These are phyloP conservation scores for Alternaria sp. DNA, from an alignment of 2,329 filamentous ascomycete genomes.

Conservation along the genomic window DNA sequence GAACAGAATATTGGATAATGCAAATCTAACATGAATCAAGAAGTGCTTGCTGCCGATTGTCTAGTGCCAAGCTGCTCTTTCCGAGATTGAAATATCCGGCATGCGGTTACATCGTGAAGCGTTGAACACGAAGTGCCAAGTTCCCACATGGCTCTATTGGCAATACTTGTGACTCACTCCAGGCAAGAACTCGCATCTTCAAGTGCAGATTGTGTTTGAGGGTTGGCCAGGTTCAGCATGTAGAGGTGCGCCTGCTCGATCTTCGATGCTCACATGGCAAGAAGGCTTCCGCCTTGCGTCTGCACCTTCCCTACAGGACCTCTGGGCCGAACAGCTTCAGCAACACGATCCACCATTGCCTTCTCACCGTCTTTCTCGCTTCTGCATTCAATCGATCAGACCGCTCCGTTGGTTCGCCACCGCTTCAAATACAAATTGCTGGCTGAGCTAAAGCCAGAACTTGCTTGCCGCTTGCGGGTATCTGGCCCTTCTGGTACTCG, in stretches of 20 bases:
- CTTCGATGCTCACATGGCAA: not conserved
- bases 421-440: not conserved
- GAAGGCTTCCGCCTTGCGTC: not conserved
- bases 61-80: not conserved
- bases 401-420: not conserved
- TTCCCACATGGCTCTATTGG: not conserved
- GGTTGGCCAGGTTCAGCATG: not conserved
- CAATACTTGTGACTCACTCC: not conserved
- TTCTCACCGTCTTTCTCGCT: constrained; percentile 15
- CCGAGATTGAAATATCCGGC: not conserved
- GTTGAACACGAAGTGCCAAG: not conserved
- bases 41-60: not conserved
- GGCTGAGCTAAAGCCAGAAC: not conserved
- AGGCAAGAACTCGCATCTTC: not conserved
- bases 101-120: not conserved
- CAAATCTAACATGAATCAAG: constrained; percentile 19
- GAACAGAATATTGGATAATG: constrained; percentile 9
- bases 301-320: constrained; percentile 4
- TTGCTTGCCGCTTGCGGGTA: not conserved
- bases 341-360: not conserved
- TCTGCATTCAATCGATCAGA: not conserved
- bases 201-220: not conserved
- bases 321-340: constrained; percentile 1
- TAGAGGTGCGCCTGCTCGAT: not conserved
- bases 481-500: not conserved